phyloP scores from a whole-genome alignment of 2,329 filamentous ascomycete genomes.

The Colletotrichum sp. region DNA sequence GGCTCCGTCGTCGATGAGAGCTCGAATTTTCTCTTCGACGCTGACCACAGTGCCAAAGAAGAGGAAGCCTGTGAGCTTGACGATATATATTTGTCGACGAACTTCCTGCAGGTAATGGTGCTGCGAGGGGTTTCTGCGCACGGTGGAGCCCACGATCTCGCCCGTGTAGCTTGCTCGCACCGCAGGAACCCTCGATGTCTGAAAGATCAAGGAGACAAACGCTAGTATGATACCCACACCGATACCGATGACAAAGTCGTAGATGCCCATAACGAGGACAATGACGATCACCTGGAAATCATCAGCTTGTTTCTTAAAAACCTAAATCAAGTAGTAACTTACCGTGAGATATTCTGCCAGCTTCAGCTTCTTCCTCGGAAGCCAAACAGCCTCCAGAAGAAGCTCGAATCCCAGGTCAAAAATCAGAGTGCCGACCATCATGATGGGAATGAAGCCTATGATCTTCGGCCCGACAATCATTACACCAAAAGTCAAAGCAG shows the following conservation, averaged over 20 bases:
- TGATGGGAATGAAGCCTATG: slow-evolving; percentile 93
- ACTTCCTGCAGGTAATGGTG: slow-evolving; percentile 85
- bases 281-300: slow-evolving; percentile 73
- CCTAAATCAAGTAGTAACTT: slow-evolving; percentile 28
- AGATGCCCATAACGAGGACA: slow-evolving; percentile 93
- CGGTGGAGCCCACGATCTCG: slow-evolving; percentile 87
- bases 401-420: slow-evolving; percentile 95
- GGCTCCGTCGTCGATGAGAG: slow-evolving; percentile 80
- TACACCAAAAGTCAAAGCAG: slow-evolving; percentile 78
- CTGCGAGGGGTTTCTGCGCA: slow-evolving; percentile 88
- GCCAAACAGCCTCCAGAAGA: slow-evolving; percentile 84
- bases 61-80: slow-evolving; percentile 93
- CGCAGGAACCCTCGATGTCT: slow-evolving; percentile 88
- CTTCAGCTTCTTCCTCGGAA: slow-evolving; percentile 88
- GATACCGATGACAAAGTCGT: slow-evolving; percentile 96
- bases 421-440: slow-evolving; percentile 95
- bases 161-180: slow-evolving; percentile 91
- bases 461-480: slow-evolving; percentile 86
- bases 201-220: slow-evolving; percentile 88
- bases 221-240: slow-evolving; percentile 90
- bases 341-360: slow-evolving; percentile 87
- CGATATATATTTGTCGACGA: slow-evolving; percentile 85
- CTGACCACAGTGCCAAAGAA: slow-evolving; percentile 98
- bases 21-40: slow-evolving; percentile 87
- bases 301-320: slow-evolving; percentile 25